These are phyloP conservation scores for Ilyonectria robusta DNA, from an alignment of 2,329 filamentous ascomycete genomes.

Conservation along the genomic window DNA sequence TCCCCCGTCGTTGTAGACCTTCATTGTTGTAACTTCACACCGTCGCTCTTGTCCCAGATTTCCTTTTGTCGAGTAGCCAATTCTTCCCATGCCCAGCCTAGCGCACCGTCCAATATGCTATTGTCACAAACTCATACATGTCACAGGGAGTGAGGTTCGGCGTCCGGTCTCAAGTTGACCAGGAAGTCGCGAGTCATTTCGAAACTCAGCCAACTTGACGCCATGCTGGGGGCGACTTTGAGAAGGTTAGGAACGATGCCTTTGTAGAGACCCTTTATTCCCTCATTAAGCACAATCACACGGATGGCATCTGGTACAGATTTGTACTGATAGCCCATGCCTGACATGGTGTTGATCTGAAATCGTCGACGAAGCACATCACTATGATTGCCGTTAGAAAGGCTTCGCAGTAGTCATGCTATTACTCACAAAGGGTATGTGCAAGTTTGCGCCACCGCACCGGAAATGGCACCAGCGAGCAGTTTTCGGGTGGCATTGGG, in stretches of 20 bases:
- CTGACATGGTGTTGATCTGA: constrained; percentile 99
- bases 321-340: constrained; percentile 97
- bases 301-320: constrained; percentile 86
- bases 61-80: background rate
- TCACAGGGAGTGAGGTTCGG: constrained; percentile 47
- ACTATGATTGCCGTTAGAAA: constrained; percentile 59
- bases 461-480: constrained; percentile 91
- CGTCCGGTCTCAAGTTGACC: constrained; percentile 69
- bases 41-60: background rate
- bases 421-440: constrained; percentile 93
- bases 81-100: background rate
- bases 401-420: constrained; percentile 38
- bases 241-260: constrained; percentile 95
- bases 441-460: constrained; percentile 95
- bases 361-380: constrained; percentile 94
- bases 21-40: background rate
- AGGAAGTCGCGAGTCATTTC: constrained; percentile 93
- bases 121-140: constrained; percentile 39
- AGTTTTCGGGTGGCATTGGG: constrained; percentile 86
- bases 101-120: constrained; percentile 28
- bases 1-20: background rate
- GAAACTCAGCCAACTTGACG: constrained; percentile 97
- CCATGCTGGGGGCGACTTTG: constrained; percentile 99
- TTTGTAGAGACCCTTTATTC: constrained; percentile 90
- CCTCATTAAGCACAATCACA: constrained; percentile 88